Base-by-base conservation (phyloP, 176 grass and related monocot species). In the Tuctoria greenei region DNA sequence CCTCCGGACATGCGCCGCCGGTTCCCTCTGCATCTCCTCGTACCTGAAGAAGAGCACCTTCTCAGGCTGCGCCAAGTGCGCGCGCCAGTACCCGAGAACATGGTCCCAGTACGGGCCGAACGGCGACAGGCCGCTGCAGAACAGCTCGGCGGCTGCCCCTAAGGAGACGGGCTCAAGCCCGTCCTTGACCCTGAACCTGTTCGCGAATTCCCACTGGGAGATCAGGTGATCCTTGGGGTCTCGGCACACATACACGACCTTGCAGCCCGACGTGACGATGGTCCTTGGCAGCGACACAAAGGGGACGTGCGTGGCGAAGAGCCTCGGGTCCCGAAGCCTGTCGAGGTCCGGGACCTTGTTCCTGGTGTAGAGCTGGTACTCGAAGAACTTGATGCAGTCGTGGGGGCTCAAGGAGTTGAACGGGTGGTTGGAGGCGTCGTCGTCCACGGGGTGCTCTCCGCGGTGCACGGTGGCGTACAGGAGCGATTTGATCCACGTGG, bases 11-110 rank as follows among this genome's bases (percentile, higher is more conserved):
- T 78, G 74, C 1, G 25, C 18, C 15, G 67, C 26, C 0, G 74
- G 45, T 5, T 78, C 74, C 7, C 7, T 23, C 1, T 3, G 36
- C 37, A 78, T 44, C 59, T 84, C 47, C 28, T 84, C 67, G 59
- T 84, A 84, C 67, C 10, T 84, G 20, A 84, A 46, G 46, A 84
- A 84, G 57, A 84, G 82, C 18, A 84, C 66, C 45, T 20, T 25
- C 4, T 72, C 67, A 1, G 75, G 82, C 4, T 0, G 38, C 7
- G 10, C 82, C 47, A 57, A 1, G 59, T 84, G 74, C 2, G 58
- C 58, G 3, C 27, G 25, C 82, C 67, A 84, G 67, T 84, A 72
- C 2, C 82, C 74, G 9, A 84, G 74, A 1, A 84, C 59, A 41
- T 78, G 82, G 14, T 65, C 67, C 74, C 67, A 84, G 59, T 39